A percentile compares a stretch with the other conserved stretches of the same genome.
These are phyloP conservation scores for Chaetomium cochliodes DNA, from an alignment of 495 filamentous ascomycete genomes.

Conservation along the genomic window DNA sequence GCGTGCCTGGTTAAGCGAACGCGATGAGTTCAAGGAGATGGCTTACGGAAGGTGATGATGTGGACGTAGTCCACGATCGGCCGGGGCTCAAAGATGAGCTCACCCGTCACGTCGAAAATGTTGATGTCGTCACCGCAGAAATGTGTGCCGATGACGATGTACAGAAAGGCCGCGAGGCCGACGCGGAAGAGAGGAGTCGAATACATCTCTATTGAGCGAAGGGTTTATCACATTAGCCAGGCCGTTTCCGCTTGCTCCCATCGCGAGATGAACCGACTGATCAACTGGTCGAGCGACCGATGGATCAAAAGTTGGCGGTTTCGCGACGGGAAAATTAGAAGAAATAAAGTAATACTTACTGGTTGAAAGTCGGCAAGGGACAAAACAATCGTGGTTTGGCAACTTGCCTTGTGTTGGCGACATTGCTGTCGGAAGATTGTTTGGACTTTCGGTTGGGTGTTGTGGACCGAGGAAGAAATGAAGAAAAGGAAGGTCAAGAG, in stretches of 20 bases:
- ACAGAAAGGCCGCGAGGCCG: slow-evolving; percentile 4
- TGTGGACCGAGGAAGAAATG: slow-evolving; percentile 13
- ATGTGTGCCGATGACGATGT: neutral
- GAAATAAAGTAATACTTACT: neutral
- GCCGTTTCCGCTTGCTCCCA: neutral
- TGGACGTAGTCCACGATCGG: neutral
- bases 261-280: too few species aligned
- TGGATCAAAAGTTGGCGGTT: neutral
- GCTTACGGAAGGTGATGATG: neutral
- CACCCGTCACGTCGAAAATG: neutral
- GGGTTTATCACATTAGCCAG: neutral
- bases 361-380: neutral
- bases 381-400: slow-evolving; percentile 7
- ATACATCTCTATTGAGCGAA: neutral
- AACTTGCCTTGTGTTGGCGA: neutral
- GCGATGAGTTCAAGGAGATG: neutral
- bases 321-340: slow-evolving; percentile 1
- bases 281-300: neutral
- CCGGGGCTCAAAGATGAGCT: neutral
- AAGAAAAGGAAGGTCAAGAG: slow-evolving; percentile 2
- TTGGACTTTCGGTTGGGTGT: neutral
- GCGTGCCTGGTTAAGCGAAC: too few species aligned
- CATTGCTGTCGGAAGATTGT: slow-evolving; percentile 2
- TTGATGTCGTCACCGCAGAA: neutral
- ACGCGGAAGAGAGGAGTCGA: neutral